These are phyloP conservation scores for Fusarium pseudograminearum DNA, from an alignment of 2,329 filamentous ascomycete species.

Conservation along the genomic window DNA sequence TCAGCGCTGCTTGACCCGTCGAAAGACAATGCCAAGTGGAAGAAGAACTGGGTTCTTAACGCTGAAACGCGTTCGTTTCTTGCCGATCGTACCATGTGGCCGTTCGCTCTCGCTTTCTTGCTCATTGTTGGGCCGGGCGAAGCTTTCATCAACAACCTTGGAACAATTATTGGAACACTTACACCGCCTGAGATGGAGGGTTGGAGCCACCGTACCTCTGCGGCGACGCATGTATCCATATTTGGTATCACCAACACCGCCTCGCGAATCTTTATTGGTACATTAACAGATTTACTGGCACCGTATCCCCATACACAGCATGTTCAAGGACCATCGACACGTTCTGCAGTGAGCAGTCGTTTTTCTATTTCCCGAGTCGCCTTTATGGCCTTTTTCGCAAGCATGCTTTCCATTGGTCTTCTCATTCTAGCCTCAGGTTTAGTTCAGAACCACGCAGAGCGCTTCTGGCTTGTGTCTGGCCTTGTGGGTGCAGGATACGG, in stretches of 20 bases:
- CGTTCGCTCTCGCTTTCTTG: conserved; percentile 89
- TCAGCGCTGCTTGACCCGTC: conserved; percentile 55
- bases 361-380: conserved; percentile 80
- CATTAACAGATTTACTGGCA: conserved; percentile 88
- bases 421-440: conserved; percentile 80
- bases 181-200: conserved; percentile 68
- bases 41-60: conserved; percentile 92
- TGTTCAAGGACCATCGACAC: conserved; percentile 58
- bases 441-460: conserved; percentile 78
- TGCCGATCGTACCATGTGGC: conserved; percentile 94
- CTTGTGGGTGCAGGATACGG: conserved; percentile 93
- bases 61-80: conserved; percentile 90
- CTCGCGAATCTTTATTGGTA: conserved; percentile 90
- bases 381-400: conserved; percentile 81
- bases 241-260: conserved; percentile 90
- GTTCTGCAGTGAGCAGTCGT: conserved; percentile 49
- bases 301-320: conserved; percentile 72
- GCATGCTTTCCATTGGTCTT: conserved; percentile 81
- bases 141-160: conserved; percentile 97
- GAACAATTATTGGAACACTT: conserved; percentile 90
- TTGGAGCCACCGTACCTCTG: conserved; percentile 64
- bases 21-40: conserved; percentile 67
- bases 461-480: conserved; percentile 88
- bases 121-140: conserved; percentile 95
- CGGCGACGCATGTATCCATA: conserved; percentile 91